Conservation (phyloP, 2,329 filamentous ascomycete genomes). For the Colletotrichum tabaci region DNA sequence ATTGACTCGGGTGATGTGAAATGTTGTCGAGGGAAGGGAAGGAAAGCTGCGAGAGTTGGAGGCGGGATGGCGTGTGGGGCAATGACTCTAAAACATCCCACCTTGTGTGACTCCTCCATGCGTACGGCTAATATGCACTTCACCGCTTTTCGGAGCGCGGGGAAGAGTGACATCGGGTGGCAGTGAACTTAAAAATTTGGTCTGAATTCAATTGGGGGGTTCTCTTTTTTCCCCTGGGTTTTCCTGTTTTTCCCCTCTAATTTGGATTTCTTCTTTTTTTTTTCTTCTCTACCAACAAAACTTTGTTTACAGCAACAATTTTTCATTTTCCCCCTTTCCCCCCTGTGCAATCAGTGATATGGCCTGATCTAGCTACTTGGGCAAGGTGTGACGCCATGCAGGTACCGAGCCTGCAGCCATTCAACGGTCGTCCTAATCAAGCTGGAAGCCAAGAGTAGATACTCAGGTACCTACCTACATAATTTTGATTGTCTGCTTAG, state of each 20-base stretch:
- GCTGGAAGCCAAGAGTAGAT: not conserved
- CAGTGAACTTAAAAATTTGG: slow-evolving; percentile 12
- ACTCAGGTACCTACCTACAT: too few species aligned
- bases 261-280: not conserved
- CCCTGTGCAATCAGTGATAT: too few species aligned
- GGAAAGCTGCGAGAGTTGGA: slow-evolving; percentile 25
- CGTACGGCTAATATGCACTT: not conserved
- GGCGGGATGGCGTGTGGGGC: slow-evolving; percentile 26
- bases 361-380: slow-evolving; percentile 1
- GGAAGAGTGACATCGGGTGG: slow-evolving; percentile 36
- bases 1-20: slow-evolving; percentile 9
- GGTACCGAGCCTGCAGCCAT: slow-evolving; percentile 28
- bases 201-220: not conserved
- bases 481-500: not conserved
- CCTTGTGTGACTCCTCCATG: slow-evolving; percentile 27
- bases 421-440: not conserved
- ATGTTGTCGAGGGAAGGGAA: slow-evolving; percentile 13
- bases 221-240: not conserved
- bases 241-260: not conserved
- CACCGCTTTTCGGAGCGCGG: slow-evolving; percentile 41
- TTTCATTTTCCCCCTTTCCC: too few species aligned
- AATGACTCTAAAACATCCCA: slow-evolving; percentile 42
- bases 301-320: too few species aligned
- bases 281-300: not conserved
- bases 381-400: slow-evolving; percentile 19